Conservation (phyloP, 75 land plant genomes). For the Larix kaempferi region DNA sequence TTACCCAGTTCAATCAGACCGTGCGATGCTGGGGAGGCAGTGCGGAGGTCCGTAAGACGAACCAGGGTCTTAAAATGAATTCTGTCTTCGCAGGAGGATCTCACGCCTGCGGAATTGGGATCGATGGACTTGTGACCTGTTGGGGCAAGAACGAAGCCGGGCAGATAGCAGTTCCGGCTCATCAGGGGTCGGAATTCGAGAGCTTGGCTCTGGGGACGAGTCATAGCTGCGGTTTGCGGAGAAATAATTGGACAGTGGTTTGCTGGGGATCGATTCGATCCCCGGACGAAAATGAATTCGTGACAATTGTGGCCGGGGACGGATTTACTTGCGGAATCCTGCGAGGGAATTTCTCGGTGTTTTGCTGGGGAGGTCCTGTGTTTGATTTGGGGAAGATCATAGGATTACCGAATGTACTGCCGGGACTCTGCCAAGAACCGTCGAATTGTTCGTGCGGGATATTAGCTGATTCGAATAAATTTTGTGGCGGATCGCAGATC, state of each 20-base stretch:
- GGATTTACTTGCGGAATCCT: conserved; percentile 52
- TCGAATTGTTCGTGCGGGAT: conserved; percentile 9
- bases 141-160: conserved; percentile 34
- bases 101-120: conserved; percentile 44
- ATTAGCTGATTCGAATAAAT: not conserved
- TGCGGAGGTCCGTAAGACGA: not conserved
- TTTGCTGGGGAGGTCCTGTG: conserved; percentile 53
- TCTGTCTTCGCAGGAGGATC: conserved; percentile 39
- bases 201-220: conserved; percentile 47
- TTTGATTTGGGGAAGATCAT: not conserved
- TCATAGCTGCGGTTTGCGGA: conserved; percentile 46
- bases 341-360: conserved; percentile 24
- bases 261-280: conserved; percentile 54
- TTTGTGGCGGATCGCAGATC: conserved; percentile 11
- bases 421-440: conserved; percentile 32
- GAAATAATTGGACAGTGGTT: conserved; percentile 24
- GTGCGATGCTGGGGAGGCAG: conserved; percentile 33
- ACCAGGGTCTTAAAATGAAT: not conserved
- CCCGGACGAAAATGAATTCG: conserved; percentile 23
- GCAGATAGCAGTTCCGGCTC: not conserved
- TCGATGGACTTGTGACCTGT: conserved; percentile 21
- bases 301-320: conserved; percentile 32
- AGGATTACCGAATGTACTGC: conserved; percentile 23
- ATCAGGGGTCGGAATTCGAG: conserved; percentile 7
- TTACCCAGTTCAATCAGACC: not conserved